phyloP scores from a whole-genome alignment of 805 yeast genomes.

The Yamadazyma philogaea region DNA sequence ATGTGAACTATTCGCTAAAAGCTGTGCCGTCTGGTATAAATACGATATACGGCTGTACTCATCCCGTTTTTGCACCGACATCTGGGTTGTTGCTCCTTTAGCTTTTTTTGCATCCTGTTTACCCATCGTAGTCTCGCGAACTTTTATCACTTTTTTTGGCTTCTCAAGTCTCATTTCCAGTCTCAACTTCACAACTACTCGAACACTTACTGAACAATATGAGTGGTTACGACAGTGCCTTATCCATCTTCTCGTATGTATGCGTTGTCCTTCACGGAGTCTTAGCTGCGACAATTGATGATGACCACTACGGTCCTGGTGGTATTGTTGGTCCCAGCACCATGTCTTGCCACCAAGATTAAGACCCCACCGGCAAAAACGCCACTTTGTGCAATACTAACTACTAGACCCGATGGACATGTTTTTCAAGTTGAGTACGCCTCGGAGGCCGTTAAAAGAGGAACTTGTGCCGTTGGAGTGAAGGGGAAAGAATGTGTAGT shows the following conservation, averaged over 20 bases:
- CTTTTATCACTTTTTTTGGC: not conserved
- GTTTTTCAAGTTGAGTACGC: slow-evolving; percentile 99
- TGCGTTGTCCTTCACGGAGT: no score
- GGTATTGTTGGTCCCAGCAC: not conserved
- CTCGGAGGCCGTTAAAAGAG: slow-evolving; percentile 94
- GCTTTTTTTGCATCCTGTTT: slow-evolving; percentile 12
- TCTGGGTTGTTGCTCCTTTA: slow-evolving; percentile 27
- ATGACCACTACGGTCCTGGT: no score
- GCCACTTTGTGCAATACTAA: slow-evolving; percentile 21
- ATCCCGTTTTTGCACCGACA: slow-evolving; percentile 47
- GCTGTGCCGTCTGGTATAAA: slow-evolving; percentile 53
- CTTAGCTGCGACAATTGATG: no score
- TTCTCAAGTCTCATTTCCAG: not conserved
- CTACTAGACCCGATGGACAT: slow-evolving; percentile 90
- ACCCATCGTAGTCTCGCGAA: slow-evolving; percentile 8
- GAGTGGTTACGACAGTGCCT: slow-evolving; percentile 99
- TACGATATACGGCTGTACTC: slow-evolving; percentile 59
- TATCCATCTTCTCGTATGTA: slow-evolving; percentile 90
- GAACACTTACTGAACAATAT: slow-evolving; percentile 33
- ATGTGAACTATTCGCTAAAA: slow-evolving; percentile 26
- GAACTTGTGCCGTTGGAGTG: slow-evolving; percentile 97
- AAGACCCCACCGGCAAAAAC: not conserved
- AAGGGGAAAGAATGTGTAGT: slow-evolving; percentile 88
- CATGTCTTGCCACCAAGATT: not conserved
- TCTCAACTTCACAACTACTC: not conserved